Base-by-base conservation (phyloP, 2,329 filamentous ascomycete species). In the Ophiostoma himal-ulmi region DNA sequence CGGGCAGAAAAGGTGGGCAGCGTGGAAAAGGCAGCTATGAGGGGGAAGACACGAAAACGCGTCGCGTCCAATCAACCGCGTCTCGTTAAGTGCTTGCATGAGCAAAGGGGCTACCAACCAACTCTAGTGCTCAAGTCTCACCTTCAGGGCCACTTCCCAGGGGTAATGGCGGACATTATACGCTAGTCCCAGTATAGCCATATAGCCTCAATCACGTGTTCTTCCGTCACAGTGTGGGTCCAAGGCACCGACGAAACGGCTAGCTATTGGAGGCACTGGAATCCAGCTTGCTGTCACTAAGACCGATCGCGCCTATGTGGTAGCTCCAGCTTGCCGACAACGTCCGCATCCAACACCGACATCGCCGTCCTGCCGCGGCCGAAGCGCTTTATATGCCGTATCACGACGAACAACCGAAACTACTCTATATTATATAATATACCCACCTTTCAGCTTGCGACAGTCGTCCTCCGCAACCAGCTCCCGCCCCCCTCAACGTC, bases 11-110 rank as follows among this genome's bases (percentile, higher is more conserved):
- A 26, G 65, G 62, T 22, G 60, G 20, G 17, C 60, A 37, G 30
- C n/a, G 57, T 48, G 8, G 48, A 62, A 68, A 60, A 65, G 66
- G 52, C 52, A 39, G 65, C 26, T 64, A 68, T 71, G 70, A 69
- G 67, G 68, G 68, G 69, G 70, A 34, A 6, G 37, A 70, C 68
- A 68, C 41, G 64, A 71, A 68, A 70, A 74, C 73, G 73, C 73
- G 74, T 72, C 74, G 74, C 73, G 74, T 65, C 65, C n/a, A 39
- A 20, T 3, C 37, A 11, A 14, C 34, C 65, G 65, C 65, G 65
- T 67, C 57, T 68, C 44, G 36, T 71, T 74, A 73, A 75, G 74
- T 74, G 74, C 30, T 74, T 68, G 73, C 73, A 74, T 72, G 64
- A 26, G 44, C 26, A 36, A 57, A 70, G 52, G 41, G 52, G 70